Evolutionary conservation across 192 early-diverging fungal genomes (phyloP).

Genomic region (Backusella parvicylindrica): DNA sequence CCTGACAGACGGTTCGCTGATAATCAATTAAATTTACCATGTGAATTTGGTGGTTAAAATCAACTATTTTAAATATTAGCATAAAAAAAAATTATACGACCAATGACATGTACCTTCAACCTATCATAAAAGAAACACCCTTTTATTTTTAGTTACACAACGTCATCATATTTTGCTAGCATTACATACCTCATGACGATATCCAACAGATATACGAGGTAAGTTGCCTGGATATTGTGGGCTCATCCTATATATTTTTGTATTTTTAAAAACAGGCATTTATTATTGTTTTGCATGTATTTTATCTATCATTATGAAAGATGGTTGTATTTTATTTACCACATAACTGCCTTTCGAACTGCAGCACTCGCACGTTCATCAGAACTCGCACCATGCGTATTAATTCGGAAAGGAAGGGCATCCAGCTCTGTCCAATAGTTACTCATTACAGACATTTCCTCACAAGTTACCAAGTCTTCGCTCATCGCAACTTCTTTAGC

Average conservation of each 20-base stretch:
- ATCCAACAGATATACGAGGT: constrained; percentile 65
- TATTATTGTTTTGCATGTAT: not conserved
- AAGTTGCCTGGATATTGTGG: constrained; percentile 72
- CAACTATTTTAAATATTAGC: constrained; percentile 42
- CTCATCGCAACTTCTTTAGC: constrained; percentile 23
- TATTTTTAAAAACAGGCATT: no score
- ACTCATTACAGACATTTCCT: constrained; percentile 41
- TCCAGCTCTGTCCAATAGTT: constrained; percentile 74
- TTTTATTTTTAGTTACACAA: not conserved
- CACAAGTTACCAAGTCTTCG: constrained; percentile 38
- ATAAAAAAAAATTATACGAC: not conserved
- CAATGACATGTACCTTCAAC: constrained; percentile 30
- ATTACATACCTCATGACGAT: constrained; percentile 52
- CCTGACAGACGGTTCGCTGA: constrained; percentile 53
- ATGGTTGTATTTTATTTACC: constrained; percentile 23
- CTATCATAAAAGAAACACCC: constrained; percentile 5
- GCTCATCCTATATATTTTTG: constrained; percentile 52
- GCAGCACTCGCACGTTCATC: constrained; percentile 73
- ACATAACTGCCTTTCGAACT: constrained; percentile 68
- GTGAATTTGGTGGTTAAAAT: constrained; percentile 69
- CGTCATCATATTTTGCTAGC: not conserved
- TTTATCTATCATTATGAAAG: not conserved
- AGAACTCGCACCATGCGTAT: constrained; percentile 55
- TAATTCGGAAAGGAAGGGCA: constrained; percentile 66
- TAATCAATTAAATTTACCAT: constrained; percentile 66